Percentiles rank a stretch among this genome's conserved stretches.
phyloP scores from a whole-genome alignment of 306 rosid species.

The Vigna angularis region DNA sequence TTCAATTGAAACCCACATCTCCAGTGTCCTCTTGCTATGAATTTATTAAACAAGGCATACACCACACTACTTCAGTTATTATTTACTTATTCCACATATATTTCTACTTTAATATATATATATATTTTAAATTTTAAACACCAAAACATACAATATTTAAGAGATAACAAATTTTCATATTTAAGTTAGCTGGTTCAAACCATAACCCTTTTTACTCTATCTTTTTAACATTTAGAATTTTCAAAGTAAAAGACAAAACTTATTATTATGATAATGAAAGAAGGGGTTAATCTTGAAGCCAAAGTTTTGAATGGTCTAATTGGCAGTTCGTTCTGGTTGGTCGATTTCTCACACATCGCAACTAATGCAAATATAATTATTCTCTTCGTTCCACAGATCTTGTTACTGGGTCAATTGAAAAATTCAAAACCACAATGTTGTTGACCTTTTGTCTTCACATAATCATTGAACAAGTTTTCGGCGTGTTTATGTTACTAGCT shows the following conservation, averaged over 20 bases:
- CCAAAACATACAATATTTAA: too few relatives aligned
- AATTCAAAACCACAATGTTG: slow-evolving; percentile 10
- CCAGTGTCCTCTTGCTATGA: too few relatives aligned
- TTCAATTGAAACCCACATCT: not conserved
- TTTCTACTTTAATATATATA: too few relatives aligned
- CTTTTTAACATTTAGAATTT: too few relatives aligned
- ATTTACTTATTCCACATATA: too few relatives aligned
- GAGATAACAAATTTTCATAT: too few relatives aligned
- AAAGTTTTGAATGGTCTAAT: not conserved
- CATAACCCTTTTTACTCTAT: too few relatives aligned
- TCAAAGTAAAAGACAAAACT: not conserved
- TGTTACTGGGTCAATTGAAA: not conserved
- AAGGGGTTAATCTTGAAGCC: not conserved
- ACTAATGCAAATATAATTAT: not conserved
- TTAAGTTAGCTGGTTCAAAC: too few relatives aligned
- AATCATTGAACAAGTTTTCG: not conserved
- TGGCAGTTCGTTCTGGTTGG: not conserved
- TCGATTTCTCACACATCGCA: not conserved
- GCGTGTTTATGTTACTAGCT: not conserved
- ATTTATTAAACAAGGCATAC: too few relatives aligned
- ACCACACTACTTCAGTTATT: too few relatives aligned
- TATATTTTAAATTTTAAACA: too few relatives aligned
- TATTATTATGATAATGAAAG: not conserved
- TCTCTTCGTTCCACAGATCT: not conserved
- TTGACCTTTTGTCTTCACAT: not conserved